These are phyloP conservation scores for Neurospora sp. DNA, from an alignment of 2,329 filamentous ascomycete species.

Conservation along the genomic window DNA sequence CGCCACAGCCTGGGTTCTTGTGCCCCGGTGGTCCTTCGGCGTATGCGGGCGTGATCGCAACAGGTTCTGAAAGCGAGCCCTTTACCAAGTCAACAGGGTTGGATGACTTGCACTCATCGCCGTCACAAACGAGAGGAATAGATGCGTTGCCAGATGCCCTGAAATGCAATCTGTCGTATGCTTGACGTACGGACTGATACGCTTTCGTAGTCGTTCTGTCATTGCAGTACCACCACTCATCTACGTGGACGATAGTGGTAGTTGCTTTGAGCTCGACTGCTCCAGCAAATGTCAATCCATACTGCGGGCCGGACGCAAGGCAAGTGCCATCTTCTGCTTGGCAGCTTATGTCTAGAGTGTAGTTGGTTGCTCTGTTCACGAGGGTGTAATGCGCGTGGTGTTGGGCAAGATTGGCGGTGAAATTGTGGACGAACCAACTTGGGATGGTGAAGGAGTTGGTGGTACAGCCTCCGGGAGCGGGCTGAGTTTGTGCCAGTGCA, in stretches of 20 bases:
- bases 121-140: constrained; percentile 3
- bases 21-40: constrained; percentile 16
- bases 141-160: constrained; percentile 12
- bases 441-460: constrained; percentile 17
- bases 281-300: constrained; percentile 6
- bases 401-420: constrained; percentile 5
- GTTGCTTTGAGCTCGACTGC: constrained; percentile 4
- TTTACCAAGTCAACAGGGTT: constrained; percentile 14
- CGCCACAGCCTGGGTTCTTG: constrained; percentile 12
- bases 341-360: constrained; percentile 10
- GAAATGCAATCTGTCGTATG: constrained; percentile 10
- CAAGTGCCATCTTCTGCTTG: constrained; percentile 3
- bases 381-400: constrained; percentile 7
- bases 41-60: constrained; percentile 16
- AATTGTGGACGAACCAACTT: constrained; percentile 17
- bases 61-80: constrained; percentile 14
- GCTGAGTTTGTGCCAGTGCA: background rate
- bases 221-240: constrained; percentile 16
- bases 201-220: constrained; percentile 9
- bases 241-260: constrained; percentile 7
- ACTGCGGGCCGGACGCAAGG: background rate
- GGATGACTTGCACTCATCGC: constrained; percentile 4
- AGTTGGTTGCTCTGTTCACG: constrained; percentile 16
- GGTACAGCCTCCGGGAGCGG: constrained; percentile 11
- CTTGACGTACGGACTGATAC: background rate